A percentile compares a stretch with the other conserved stretches of the same genome.
phyloP scores from a whole-genome alignment of 257 asterid genomes.

The Ilex aquifolium region DNA sequence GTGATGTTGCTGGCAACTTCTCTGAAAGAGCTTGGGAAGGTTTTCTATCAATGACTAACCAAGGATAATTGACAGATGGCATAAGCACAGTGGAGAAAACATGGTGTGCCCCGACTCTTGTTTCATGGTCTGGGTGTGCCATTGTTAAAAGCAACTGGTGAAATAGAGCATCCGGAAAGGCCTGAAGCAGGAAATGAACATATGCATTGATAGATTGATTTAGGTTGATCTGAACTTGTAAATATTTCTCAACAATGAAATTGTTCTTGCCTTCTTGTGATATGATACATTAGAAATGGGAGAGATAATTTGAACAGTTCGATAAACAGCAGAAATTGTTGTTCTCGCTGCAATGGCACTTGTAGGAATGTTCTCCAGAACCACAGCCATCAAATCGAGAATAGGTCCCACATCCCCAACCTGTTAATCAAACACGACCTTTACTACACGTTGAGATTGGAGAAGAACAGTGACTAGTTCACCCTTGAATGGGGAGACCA shows the following conservation, averaged over 20 bases:
- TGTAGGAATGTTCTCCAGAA: slow-evolving; percentile 39
- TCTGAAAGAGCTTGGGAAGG: slow-evolving; percentile 16
- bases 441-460: background rate
- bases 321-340: slow-evolving; percentile 34
- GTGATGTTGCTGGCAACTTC: slow-evolving; percentile 19
- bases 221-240: background rate
- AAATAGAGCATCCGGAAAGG: slow-evolving; percentile 46
- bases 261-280: slow-evolving; percentile 25
- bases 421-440: slow-evolving; percentile 14
- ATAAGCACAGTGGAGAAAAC: slow-evolving; percentile 42
- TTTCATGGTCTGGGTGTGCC: slow-evolving; percentile 45
- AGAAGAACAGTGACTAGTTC: no score
- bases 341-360: slow-evolving; percentile 29
- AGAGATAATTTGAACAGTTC: slow-evolving; percentile 36
- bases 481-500: no score
- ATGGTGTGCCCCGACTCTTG: slow-evolving; percentile 40
- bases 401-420: slow-evolving; percentile 48
- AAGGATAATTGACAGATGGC: slow-evolving; percentile 32
- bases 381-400: slow-evolving; percentile 44
- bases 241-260: background rate
- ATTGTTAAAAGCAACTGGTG: slow-evolving; percentile 47
- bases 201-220: no score
- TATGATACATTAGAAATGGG: slow-evolving; percentile 38
- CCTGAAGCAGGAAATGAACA: slow-evolving; percentile 21
- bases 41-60: slow-evolving; percentile 20